Evolutionary conservation across 495 filamentous ascomycete species (phyloP).

Genomic region (Xylaria castorea): DNA sequence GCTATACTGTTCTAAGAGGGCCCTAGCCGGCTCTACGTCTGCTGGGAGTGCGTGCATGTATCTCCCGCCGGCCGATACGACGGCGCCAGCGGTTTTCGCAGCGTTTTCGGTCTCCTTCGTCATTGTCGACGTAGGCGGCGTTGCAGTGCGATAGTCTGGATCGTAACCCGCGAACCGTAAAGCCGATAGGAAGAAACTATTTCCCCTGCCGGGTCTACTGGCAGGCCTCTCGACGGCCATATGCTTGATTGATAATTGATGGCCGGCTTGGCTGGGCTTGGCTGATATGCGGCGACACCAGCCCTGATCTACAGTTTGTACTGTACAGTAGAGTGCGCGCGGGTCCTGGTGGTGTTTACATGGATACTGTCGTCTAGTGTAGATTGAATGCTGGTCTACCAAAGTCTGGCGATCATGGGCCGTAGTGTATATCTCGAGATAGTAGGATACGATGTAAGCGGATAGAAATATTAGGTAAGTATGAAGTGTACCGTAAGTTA

Average conservation of each 20-base stretch:
- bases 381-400: not conserved
- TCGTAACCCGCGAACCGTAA: slow-evolving; percentile 21
- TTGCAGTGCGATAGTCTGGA: not conserved
- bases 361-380: not conserved
- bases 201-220: slow-evolving; percentile 3
- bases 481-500: not conserved
- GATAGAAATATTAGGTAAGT: not conserved
- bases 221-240: slow-evolving; percentile 23
- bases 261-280: not conserved
- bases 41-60: slow-evolving; percentile 32
- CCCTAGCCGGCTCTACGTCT: slow-evolving; percentile 39
- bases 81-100: not conserved
- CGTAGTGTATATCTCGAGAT: not conserved
- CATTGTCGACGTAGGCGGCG: not conserved
- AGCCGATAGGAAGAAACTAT: slow-evolving; percentile 19
- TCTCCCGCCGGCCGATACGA: slow-evolving; percentile 16
- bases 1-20: slow-evolving; percentile 56
- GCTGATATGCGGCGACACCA: not conserved
- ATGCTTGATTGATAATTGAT: not conserved
- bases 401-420: not conserved
- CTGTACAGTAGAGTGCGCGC: not conserved
- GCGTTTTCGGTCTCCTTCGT: not conserved
- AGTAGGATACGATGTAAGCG: not conserved
- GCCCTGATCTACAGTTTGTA: not conserved
- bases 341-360: not conserved